phyloP scores from a whole-genome alignment of 306 rosid genomes.

The Inga oerstediana region DNA sequence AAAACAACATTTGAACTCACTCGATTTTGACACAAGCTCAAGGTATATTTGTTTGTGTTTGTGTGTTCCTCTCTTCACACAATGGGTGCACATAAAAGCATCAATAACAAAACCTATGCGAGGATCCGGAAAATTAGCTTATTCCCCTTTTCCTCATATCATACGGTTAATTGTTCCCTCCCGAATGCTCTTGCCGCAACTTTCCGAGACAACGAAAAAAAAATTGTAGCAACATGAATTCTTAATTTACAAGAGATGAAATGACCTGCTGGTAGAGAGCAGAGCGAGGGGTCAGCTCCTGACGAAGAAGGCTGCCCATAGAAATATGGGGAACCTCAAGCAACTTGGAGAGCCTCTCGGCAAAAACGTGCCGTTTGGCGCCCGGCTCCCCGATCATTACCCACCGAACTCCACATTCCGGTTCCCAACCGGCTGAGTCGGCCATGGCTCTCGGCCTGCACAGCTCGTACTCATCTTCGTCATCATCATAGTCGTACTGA shows the following conservation, averaged over 20 bases:
- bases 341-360: conserved; percentile 69
- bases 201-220: background rate
- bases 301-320: conserved; percentile 67
- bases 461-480: conserved; percentile 37
- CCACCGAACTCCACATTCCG: conserved; percentile 70
- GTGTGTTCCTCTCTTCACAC: background rate
- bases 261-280: conserved; percentile 61
- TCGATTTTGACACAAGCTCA: background rate
- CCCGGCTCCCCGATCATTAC: conserved; percentile 61
- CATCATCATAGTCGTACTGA: conserved; percentile 44
- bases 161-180: background rate
- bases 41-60: background rate
- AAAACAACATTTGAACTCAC: too few relatives aligned
- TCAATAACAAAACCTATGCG: background rate
- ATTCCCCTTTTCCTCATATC: background rate
- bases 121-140: background rate
- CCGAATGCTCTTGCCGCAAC: background rate
- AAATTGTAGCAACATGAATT: background rate
- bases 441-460: conserved; percentile 31
- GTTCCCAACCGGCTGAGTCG: conserved; percentile 49
- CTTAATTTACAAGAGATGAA: background rate
- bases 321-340: conserved; percentile 70
- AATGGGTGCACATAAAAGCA: background rate
- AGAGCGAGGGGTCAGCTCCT: conserved; percentile 65
- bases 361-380: conserved; percentile 52